A percentile compares a stretch with the other conserved stretches of the same genome.
These are phyloP conservation scores for Globisporangium okanoganense DNA, from an alignment of 352 stramenopile genomes.

Conservation along the genomic window DNA sequence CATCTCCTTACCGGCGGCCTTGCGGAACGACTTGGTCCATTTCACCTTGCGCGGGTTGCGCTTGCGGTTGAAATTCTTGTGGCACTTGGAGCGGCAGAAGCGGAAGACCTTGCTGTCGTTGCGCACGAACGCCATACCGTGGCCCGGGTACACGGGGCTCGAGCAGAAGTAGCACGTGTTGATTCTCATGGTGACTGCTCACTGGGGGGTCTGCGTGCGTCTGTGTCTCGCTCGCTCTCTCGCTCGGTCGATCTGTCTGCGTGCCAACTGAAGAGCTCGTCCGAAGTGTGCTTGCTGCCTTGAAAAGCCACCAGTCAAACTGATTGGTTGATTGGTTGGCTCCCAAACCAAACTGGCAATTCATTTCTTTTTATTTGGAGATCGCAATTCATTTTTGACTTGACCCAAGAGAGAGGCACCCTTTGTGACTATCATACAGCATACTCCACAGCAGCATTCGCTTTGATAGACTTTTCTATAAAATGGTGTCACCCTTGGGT, in stretches of 20 bases:
- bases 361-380: not conserved
- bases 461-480: no score
- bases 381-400: constrained; percentile 5
- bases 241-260: not conserved
- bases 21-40: constrained; percentile 99
- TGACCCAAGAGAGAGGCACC: no score
- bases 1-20: constrained; percentile 99
- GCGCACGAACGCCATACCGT: constrained; percentile 98
- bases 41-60: constrained; percentile 99
- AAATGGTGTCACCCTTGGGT: no score
- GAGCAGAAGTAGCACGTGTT: constrained; percentile 99
- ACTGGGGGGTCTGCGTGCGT: not conserved
- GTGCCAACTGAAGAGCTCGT: constrained; percentile 4
- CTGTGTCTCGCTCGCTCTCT: constrained; percentile 1
- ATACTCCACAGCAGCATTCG: no score
- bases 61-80: constrained; percentile 99
- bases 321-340: constrained; percentile 13
- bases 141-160: constrained; percentile 98
- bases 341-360: not conserved
- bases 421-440: no score
- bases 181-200: constrained; percentile 88
- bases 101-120: constrained; percentile 99
- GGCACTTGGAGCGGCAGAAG: constrained; percentile 99
- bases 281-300: no score
- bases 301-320: constrained; percentile 13